These are phyloP conservation scores for Cercophora scortea DNA, from an alignment of 495 filamentous ascomycete genomes.

Conservation along the genomic window DNA sequence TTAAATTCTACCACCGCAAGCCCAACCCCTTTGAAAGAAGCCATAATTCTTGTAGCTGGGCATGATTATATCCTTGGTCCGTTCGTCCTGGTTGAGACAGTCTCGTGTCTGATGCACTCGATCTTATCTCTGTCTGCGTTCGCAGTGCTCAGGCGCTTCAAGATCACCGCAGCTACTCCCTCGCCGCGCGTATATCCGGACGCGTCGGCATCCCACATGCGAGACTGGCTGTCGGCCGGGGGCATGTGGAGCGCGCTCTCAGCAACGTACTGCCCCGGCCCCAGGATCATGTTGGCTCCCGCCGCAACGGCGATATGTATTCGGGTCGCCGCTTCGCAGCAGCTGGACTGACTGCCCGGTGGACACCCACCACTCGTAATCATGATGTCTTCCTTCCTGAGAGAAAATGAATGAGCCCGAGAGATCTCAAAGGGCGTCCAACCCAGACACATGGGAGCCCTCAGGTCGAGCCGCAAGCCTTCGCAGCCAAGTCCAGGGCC, in stretches of 20 bases:
- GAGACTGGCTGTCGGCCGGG: constrained; percentile 33
- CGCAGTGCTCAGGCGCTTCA: constrained; percentile 54
- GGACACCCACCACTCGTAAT: too few species aligned
- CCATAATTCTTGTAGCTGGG: too few species aligned
- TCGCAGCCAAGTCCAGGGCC: too few species aligned
- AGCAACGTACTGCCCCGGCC: constrained; percentile 27
- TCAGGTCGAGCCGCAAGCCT: too few species aligned
- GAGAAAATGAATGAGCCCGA: too few species aligned
- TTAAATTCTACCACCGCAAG: too few species aligned
- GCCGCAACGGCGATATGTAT: constrained; percentile 39
- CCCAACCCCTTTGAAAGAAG: too few species aligned
- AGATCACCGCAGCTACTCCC: constrained; percentile 42
- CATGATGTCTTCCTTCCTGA: too few species aligned
- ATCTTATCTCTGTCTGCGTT: constrained; percentile 47
- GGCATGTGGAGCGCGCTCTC: constrained; percentile 26
- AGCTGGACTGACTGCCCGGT: constrained; percentile 41
- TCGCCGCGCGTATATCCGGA: constrained; percentile 60
- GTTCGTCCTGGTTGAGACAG: too few species aligned
- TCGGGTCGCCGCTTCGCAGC: constrained; percentile 31
- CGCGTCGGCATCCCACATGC: constrained; percentile 50
- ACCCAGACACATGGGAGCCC: too few species aligned
- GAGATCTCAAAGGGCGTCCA: too few species aligned
- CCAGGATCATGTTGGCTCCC: constrained; percentile 43
- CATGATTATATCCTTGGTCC: too few species aligned
- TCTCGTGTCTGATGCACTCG: constrained; percentile 51